Base-by-base conservation (phyloP, 2,329 filamentous ascomycete genomes). In the Sporothrix curviconia region DNA sequence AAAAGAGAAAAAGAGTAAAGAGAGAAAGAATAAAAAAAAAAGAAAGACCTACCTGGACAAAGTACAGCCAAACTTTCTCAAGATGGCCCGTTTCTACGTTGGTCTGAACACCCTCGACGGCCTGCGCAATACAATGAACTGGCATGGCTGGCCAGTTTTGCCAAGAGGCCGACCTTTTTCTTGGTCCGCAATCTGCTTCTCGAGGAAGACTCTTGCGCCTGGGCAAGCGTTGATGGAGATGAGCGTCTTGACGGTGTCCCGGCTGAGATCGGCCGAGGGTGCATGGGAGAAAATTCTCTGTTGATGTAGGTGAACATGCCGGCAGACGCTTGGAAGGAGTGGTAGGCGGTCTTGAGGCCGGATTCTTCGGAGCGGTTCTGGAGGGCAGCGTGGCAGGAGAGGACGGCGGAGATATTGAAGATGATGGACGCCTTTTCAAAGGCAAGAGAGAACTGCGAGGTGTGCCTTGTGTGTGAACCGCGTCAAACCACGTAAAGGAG, bases 221-320 rank as follows among this genome's bases (percentile, higher is more conserved):
- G 94, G 1, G 92, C 95, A 56, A 99, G 82, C 80, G 90, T n/a
- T 97, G 59, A 99, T 84, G 53, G 86, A 83, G 68, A 99, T 97
- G 63, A 99, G 74, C 0, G 90, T 91, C 75, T 96, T 96, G 67
- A 99, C 90, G 0, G 94, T 99, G 52, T 99, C 92, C 60, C 94
- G 79, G 70, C 92, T 97, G 49, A 99, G 75, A 68, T 99, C 94
- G n/a, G 90, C 92, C 8, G 92, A 96, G 0, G 95, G 94, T 1
- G 94, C 94, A 67, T 99, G 94, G n/a, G 36, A 99, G 78, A 70
- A 99, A 99, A 75, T 99, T 99, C 74, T 99, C 94, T n/a, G 73
- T 99, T 99, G 76, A 99, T 99, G 68, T 99, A 99, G 55, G 92
- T 97, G 72, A 97, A 99, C 94, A 99, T 99, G 75, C 94, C 94